Base-by-base conservation (phyloP, 768 basidiomycete genomes). In the Hygrocybe punicea region DNA sequence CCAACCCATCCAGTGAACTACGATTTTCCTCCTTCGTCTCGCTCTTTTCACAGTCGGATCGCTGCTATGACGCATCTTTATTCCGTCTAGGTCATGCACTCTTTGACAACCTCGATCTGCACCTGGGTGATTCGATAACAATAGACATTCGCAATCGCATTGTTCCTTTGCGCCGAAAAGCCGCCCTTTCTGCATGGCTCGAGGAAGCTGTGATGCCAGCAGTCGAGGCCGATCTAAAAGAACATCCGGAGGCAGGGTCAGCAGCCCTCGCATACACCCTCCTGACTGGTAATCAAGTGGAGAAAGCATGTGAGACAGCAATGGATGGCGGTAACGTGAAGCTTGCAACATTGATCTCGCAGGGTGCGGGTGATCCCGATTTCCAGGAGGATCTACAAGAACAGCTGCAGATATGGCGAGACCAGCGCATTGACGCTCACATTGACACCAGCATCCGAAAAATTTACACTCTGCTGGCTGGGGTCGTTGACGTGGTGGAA, bases 41-140 rank as follows among this genome's bases (percentile, higher is more conserved):
- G 8, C 74, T 91, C 19, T 92, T 93, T 69, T 80, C 86, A 6
- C 71, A 83, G 5, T 83, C 84, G 21, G 90, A 96, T 62, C 76
- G 77, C 6, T 83, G 88, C 0, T 82, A 82, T 60, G 88, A 93
- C 63, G 89, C 93, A 1, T 80, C 80, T 7, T 70, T 98, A 36
- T 98, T 94, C 76, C 86, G 89, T n/a, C 84, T 98, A 1, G 94
- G 91, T 2, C 81, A 81, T 17, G 91, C 91, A 1, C 76, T 99
- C 1, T 99, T 98, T 66, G 97, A 98, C 71, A 81, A 82, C 17
- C 81, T 96, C 48, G 81, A 89, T 60, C 81, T 91, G 29, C 76
- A 76, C 14, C 74, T 95, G 0, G 79, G 72, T 19, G 73, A 72
- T 19, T 72, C 77, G 6, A 77, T 84, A 40, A 78, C 83, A 2